phyloP scores from a whole-genome alignment of 2,329 filamentous ascomycete species.

The Nemania sp. region DNA sequence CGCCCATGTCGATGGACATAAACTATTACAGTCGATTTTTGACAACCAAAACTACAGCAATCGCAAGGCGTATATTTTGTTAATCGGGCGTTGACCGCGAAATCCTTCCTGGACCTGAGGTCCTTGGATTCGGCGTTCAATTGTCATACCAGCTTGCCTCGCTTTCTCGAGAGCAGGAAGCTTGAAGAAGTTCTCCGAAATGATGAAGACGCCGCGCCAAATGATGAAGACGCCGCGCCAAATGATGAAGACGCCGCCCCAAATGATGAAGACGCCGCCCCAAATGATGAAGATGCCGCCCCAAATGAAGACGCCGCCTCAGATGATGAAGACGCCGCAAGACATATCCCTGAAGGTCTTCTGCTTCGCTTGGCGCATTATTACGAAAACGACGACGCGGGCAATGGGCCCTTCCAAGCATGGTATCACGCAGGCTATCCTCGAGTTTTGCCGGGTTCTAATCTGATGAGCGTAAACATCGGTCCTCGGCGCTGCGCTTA shows the following conservation, averaged over 20 bases:
- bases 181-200: no score
- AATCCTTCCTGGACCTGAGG: not conserved
- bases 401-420: not conserved
- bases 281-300: no score
- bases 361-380: no score
- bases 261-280: no score
- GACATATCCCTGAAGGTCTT: no score
- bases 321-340: no score
- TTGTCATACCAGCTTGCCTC: not conserved
- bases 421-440: not conserved
- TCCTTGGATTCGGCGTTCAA: not conserved
- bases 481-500: slow-evolving; percentile 21
- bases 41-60: not conserved
- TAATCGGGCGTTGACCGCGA: not conserved
- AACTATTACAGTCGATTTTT: not conserved
- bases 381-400: not conserved
- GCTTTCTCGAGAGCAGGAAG: not conserved
- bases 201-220: no score
- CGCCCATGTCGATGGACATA: not conserved
- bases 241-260: no score
- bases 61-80: not conserved
- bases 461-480: slow-evolving; percentile 12
- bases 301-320: no score
- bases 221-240: no score
- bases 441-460: not conserved